A percentile compares a stretch with the other conserved stretches of the same genome.
These are phyloP conservation scores for Quercus glauca DNA, from an alignment of 306 rosid species.

Conservation along the genomic window DNA sequence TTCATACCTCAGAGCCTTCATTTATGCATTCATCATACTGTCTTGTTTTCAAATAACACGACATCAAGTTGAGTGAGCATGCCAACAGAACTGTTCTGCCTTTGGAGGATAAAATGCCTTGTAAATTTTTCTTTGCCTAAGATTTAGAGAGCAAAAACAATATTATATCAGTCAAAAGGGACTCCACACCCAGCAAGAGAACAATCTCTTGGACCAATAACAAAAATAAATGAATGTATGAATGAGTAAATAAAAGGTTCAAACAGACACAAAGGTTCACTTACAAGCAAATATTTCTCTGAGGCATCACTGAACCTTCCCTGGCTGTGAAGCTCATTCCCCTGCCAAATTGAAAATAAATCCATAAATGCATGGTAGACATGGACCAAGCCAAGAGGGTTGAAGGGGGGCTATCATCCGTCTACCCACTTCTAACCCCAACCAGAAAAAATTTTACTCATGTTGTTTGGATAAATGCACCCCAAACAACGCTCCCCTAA, in stretches of 20 bases:
- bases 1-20: slow-evolving; percentile 90
- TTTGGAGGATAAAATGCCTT: slow-evolving; percentile 60
- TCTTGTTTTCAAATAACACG: slow-evolving; percentile 87
- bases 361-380: slow-evolving; percentile 20
- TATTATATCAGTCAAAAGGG: neutral
- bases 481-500: too few relatives aligned
- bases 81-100: slow-evolving; percentile 75
- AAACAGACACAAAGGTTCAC: slow-evolving; percentile 28
- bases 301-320: slow-evolving; percentile 72
- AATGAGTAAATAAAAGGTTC: neutral
- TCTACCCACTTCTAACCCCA: too few relatives aligned
- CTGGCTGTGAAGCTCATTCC: slow-evolving; percentile 80
- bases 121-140: slow-evolving; percentile 86
- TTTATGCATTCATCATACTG: slow-evolving; percentile 74
- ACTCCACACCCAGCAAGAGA: neutral
- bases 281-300: slow-evolving; percentile 74
- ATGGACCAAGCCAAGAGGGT: neutral
- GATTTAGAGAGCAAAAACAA: slow-evolving; percentile 29
- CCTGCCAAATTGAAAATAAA: slow-evolving; percentile 54
- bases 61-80: slow-evolving; percentile 93
- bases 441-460: too few relatives aligned
- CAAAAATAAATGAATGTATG: neutral
- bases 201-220: neutral
- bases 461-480: too few relatives aligned
- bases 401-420: too few relatives aligned